Base-by-base conservation (phyloP, 192 early-diverging fungal genomes). In the Phlyctochytrium bullatum region DNA sequence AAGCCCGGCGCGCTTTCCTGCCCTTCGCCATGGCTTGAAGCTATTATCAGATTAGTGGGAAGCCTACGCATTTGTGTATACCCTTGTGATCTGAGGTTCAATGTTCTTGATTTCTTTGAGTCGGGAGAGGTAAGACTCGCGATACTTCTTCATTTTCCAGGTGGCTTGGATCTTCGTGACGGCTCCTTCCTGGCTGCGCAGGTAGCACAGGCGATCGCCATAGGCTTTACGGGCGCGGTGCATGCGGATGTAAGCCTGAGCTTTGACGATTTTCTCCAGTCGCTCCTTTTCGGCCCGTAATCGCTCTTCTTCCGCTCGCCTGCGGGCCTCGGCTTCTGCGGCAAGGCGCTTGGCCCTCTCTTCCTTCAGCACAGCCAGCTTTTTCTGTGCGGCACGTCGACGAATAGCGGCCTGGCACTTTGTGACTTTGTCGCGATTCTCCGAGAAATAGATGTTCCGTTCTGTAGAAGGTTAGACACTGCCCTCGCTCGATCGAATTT, bases 1-100 rank as follows among this genome's bases (percentile, higher is more conserved):
- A 83, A 24, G 77, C 82, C 61, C 76, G 76, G 27, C 91, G 83
- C 36, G 84, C 84, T 17, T 90, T 77, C 28, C 80, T 83, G 0
- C 88, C 90, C 27, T 87, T 81, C 34, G 78, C 66, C 52, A 78
- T 73, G 1, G 93, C 89, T 88, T 97, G 80, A 1, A 85, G 51
- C 80, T 83, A 61, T 3, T 57, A 25, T 32, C 40, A 36, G 29
- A 52, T 50, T 52, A 31, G 24, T 72, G 59, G 70, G 67, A 16
- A 75, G 31, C 34, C 67, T 72, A 1, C 67, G 64, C 20, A 69
- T 58, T 25, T 4, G 64, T 62, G n/a, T 31, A 61, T 62, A 87
- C 75, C 73, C 78, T 78, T 2, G 71, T 66, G 66, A 81, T 67
- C 20, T 68, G 59, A 14, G 71, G 36, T 57, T 86, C 81, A 24